These are phyloP conservation scores for Ophiostoma ulmi DNA, from an alignment of 2,329 filamentous ascomycete species.

Conservation along the genomic window DNA sequence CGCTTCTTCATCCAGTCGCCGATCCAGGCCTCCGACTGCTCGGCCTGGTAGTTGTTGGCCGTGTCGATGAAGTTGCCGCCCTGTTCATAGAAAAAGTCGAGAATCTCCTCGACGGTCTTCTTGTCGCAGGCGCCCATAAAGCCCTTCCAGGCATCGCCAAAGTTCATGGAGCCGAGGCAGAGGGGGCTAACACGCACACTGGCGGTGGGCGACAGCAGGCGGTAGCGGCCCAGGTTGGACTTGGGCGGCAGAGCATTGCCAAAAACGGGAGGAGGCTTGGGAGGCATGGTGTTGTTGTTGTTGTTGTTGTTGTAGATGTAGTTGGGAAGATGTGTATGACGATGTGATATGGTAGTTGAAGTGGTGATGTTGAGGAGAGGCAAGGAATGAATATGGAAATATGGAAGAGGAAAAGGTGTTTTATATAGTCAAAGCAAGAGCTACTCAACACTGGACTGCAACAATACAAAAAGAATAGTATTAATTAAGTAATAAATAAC, in stretches of 20 bases:
- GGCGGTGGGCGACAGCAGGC: constrained; percentile 61
- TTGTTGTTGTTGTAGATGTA: not conserved
- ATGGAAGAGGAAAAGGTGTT: not conserved
- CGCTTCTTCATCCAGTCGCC: constrained; percentile 66
- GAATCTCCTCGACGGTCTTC: constrained; percentile 55
- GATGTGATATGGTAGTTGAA: not conserved
- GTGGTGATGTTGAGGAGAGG: not conserved
- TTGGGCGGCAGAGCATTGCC: constrained; percentile 46
- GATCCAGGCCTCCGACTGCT: constrained; percentile 60
- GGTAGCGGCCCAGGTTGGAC: constrained; percentile 59
- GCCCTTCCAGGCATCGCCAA: constrained; percentile 53
- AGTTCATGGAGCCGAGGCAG: constrained; percentile 60
- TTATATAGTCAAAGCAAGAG: not conserved
- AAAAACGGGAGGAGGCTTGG: constrained; percentile 27
- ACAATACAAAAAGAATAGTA: no score
- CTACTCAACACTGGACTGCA: not conserved
- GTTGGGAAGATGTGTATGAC: not conserved
- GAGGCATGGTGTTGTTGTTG: not conserved
- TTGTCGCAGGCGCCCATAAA: constrained; percentile 63
- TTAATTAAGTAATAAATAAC: not conserved
- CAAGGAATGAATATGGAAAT: not conserved
- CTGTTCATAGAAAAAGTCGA: constrained; percentile 61
- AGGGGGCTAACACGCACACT: constrained; percentile 63
- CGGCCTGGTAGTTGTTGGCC: constrained; percentile 59
- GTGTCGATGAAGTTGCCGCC: constrained; percentile 70